Evolutionary conservation across 495 filamentous ascomycete species (phyloP), one percentile per base, ranked within the genome.

Genomic region (Neurospora pannonica): DNA sequence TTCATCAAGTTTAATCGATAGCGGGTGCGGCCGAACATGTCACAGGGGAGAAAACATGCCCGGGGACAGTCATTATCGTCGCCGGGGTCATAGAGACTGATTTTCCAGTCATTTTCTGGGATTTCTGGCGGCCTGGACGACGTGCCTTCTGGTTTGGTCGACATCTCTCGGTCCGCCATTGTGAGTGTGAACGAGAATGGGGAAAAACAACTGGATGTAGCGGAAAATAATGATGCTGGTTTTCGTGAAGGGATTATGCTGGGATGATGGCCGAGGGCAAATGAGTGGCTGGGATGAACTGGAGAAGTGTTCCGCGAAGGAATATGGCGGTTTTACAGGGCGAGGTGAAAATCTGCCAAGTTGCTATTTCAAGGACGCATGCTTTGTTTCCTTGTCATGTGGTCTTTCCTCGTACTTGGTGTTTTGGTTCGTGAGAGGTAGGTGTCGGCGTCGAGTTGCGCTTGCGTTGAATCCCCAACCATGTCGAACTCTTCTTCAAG

Each of bases 11-110:
- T n/a, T 13, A 80, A 71, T 28, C 78, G 77, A 62, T 78, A 70
- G 24, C 72, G 71, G 13, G 74, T 80, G 19, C 76, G 75, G 28
- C 75, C 77, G 24, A 77, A 79, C 62, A 78, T 74, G 21, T 77
- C 73, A 60, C 77, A 80, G 11, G 74, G 74, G 38, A 77, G 34
- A 71, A 76, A 78, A 71, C 71, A 80, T 21, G 77, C 74, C 46
- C 78, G 73, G 4, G 70, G 60, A 46, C 77, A 77, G 54, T 79
- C 77, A 37, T 31, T 71, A 19, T 36, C 54, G 11, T 77, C 74
- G 37, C 77, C 78, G 7, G 78, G 31, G 34, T 80, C 75, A 36
- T 43, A 77, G 11, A 80, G 71, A 2, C 43, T 62, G 70, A 67
- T 74, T 73, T 72, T 73, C 78, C 77, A 80, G n/a, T 71, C 70